Base-by-base conservation (phyloP, 202 grass and related monocot species). In the Digitaria exilis region DNA sequence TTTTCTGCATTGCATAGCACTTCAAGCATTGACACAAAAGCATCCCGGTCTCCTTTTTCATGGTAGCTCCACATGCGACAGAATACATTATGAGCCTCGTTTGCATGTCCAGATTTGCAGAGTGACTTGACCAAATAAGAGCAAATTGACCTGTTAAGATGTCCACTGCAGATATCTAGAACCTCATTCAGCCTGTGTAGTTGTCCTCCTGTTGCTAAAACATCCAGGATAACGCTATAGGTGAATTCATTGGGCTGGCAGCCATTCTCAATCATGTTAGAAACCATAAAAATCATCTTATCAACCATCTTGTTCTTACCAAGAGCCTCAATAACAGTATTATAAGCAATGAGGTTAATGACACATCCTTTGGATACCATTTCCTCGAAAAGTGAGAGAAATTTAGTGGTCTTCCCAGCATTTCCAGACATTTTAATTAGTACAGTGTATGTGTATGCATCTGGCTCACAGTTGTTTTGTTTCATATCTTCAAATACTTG, bases 401-500 rank as follows among this genome's bases (percentile, higher is more conserved):
- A 82, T 74, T 90, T 92, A 85, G 82, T 79, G 48, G 84, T 79
- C 41, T 81, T 90, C 78, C 92, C 87, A 54, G 83, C 63, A 85
- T 82, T 85, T 84, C 96, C 96, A 63, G 90, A 85, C 96, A 98
- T 95, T 87, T 89, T 90, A 82, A 98, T 98, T 51, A 98, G 83
- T 85, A 91, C 91, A 66, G 96, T 95, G 77, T 95, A 98, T 55
- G 92, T 95, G 65, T 95, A 95, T 77, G 90, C 85, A 88, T 98
- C 95, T 2, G 92, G 89, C 32, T 87, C 80, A 78, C 87, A 93
- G 31, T 85, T 69, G 17, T 90, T 91, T 32, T 83, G 80, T 88
- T 95, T 98, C 96, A 98, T 98, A 86, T 98, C 92, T 64, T 93
- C 89, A 68, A 98, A 95, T 24, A 98, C 92, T 83, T 88, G 85